phyloP scores from a whole-genome alignment of 202 grass and related monocot genomes.

The Eragrostis tef region DNA sequence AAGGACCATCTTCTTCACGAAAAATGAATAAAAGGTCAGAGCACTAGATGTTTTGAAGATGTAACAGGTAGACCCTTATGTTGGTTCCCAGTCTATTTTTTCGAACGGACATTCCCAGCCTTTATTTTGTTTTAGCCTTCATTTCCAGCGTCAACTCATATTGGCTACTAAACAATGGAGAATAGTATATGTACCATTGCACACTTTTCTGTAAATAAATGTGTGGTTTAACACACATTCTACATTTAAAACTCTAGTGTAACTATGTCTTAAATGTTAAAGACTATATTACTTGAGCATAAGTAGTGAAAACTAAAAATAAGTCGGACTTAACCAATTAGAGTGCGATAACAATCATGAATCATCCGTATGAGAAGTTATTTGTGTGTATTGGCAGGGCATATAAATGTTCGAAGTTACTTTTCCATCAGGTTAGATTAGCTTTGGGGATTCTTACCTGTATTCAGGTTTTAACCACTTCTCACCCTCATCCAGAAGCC shows the following conservation, averaged over 20 bases:
- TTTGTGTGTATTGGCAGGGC: background rate
- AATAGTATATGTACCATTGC: background rate
- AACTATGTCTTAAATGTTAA: background rate
- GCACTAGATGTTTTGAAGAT: background rate
- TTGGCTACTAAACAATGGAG: constrained; percentile 7
- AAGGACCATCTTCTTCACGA: constrained; percentile 1
- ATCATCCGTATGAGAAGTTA: background rate
- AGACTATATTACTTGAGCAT: background rate
- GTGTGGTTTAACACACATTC: background rate
- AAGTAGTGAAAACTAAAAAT: background rate
- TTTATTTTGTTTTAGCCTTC: constrained; percentile 13
- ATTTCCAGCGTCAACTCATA: background rate
- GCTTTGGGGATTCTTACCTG: constrained; percentile 59
- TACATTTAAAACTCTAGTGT: background rate
- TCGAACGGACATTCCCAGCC: background rate
- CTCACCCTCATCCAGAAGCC: constrained; percentile 99
- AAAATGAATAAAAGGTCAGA: constrained; percentile 28
- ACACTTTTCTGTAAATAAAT: background rate
- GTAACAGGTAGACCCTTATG: background rate
- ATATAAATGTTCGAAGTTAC: constrained; percentile 30
- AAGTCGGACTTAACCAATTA: background rate
- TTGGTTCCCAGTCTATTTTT: background rate
- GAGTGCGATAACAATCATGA: background rate
- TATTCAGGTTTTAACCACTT: constrained; percentile 99
- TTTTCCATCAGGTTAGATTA: constrained; percentile 29